Conservation (phyloP, 164 flowering plant genomes). For the Echeveria elegans region DNA sequence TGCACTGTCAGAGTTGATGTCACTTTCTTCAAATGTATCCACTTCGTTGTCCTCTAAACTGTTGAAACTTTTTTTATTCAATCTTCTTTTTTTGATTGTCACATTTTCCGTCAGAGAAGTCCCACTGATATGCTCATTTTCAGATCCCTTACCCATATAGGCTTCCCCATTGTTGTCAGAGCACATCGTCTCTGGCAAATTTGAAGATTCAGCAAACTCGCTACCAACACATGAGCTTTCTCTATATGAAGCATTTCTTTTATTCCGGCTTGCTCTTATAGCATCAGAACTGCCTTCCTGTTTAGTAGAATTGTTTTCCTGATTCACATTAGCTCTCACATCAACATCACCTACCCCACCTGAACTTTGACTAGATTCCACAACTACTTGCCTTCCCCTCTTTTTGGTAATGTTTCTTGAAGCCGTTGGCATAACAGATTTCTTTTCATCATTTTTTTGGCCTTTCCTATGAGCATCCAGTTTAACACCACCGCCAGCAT, state of each 20-base stretch:
- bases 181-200: neutral
- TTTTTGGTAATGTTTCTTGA: neutral
- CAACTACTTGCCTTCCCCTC: neutral
- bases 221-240: too few species aligned
- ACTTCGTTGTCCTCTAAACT: neutral
- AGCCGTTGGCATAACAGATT: neutral
- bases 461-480: neutral
- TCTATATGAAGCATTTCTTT: too few species aligned
- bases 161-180: too few species aligned
- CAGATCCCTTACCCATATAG: neutral
- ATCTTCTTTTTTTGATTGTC: neutral
- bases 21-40: neutral
- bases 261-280: too few species aligned
- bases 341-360: neutral
- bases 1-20: neutral
- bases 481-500: neutral
- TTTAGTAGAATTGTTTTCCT: neutral
- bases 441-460: neutral
- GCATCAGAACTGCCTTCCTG: too few species aligned
- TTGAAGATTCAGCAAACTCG: too few species aligned
- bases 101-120: neutral
- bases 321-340: neutral
- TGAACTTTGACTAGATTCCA: neutral
- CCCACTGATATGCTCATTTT: neutral
- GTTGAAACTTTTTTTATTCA: neutral